Evolutionary conservation across 1,284 basidiomycete species (phyloP), one percentile per base, ranked within the genome.

Genomic region (Cystobasidium sp.): DNA sequence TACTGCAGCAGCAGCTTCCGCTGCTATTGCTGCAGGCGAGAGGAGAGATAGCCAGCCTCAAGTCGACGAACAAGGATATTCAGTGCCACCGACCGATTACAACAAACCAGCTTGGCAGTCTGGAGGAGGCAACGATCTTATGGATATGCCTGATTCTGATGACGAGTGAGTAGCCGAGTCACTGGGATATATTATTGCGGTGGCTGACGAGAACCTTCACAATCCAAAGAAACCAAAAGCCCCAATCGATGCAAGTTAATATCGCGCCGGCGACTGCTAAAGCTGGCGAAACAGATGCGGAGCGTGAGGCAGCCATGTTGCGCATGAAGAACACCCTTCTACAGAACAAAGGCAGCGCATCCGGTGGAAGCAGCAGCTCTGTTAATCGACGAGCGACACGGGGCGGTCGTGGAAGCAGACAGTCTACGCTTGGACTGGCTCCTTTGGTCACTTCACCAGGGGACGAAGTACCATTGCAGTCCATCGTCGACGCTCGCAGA

Each of bases 261-360:
- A 77, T 78, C 20, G 75, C 73, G 52, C 77, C 78, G 18, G 76
- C 74, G 6, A 61, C 76, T 22, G 75, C 78, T 55, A 75, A 75
- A 10, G 59, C 77, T 18, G 56, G 55, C 20, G 88, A 86, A 74
- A 86, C 87, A 31, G 84, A 85, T 7, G 82, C 85, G 31, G 85
- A 87, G 75, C 82, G 86, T 31, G 84, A 85, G 55, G 80, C 84
- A 16, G 87, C 91, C 65, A 78, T 84, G 14, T 81, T 91, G 1
- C 90, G 90, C 16, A 88, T 89, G 7, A 91, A 90, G 0, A 84
- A 90, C 58, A 90, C 91, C 18, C 80, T 90, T 3, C 86, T 61
- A 46, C 47, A 62, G 55, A 53, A 20, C n/a, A 53, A 31, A n/a
- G 43, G 62, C 5, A 22, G 52, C 14, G 55, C 62, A 5, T 20